Percentiles rank a stretch among this genome's conserved stretches.
Conservation (phyloP, 768 basidiomycete genomes). For the Russula brevipes region DNA sequence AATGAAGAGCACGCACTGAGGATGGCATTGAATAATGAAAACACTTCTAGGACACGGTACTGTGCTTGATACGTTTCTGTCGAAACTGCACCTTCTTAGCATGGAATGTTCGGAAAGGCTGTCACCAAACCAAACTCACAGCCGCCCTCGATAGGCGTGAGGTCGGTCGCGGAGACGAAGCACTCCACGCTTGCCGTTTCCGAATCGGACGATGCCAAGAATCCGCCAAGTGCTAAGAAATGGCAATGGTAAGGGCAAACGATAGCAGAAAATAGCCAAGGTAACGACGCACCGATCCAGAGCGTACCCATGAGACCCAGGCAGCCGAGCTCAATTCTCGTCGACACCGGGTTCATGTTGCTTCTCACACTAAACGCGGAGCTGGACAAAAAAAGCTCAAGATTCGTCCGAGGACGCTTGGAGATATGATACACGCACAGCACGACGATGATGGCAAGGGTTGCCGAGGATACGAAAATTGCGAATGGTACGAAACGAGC, state of each 20-base stretch:
- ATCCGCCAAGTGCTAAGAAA: conserved; percentile 62
- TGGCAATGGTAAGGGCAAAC: conserved; percentile 1
- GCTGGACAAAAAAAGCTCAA: conserved; percentile 34
- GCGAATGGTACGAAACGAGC: conserved; percentile 86
- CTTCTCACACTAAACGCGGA: conserved; percentile 59
- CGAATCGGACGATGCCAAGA: conserved; percentile 67
- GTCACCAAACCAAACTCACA: conserved; percentile 46
- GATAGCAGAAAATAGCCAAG: background rate
- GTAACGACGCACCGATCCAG: conserved; percentile 60
- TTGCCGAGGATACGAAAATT: conserved; percentile 70
- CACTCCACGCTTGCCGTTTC: conserved; percentile 80
- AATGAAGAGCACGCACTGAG: conserved; percentile 45
- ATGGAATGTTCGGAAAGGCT: background rate
- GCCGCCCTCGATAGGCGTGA: conserved; percentile 52
- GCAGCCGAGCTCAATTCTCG: conserved; percentile 67
- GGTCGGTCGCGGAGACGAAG: conserved; percentile 51
- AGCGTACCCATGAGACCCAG: conserved; percentile 67
- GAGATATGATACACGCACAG: conserved; percentile 45
- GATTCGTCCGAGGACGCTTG: conserved; percentile 4
- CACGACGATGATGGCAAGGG: conserved; percentile 58
- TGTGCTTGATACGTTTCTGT: conserved; percentile 87
- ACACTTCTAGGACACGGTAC: conserved; percentile 76
- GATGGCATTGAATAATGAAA: conserved; percentile 71
- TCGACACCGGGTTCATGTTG: conserved; percentile 72
- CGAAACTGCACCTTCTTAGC: conserved; percentile 46